Evolutionary conservation across 2,329 filamentous ascomycete genomes (phyloP), one percentile per base, ranked within the genome.

Genomic region (Pestalotiopsis sp.): DNA sequence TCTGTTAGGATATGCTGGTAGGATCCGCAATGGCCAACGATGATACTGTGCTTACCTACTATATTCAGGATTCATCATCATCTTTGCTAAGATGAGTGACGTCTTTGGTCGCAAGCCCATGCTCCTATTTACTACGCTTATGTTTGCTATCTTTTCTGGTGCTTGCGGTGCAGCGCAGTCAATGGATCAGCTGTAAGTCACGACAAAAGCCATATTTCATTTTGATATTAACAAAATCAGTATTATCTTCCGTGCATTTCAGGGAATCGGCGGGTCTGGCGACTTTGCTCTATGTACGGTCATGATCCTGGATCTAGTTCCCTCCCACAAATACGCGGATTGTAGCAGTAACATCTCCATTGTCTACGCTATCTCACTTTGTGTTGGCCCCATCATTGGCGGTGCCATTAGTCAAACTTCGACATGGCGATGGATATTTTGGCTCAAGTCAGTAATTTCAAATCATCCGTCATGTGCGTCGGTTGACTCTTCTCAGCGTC

Each of bases 391-490:
- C 1, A 68, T 85, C 7, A 71, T 85, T 0, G 82, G 83, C 1
- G 83, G 83, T 3, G 75, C 76, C 7, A 83, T 85, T 5, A 76
- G 75, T 9, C 77, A 80, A 58, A 70, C 78, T 11, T 75, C 78
- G 0, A 80, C 75, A 0, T 85, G 82, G 82, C 73, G 81, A 71
- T 83, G 83, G 83, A 81, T 84, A 1, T 85, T 85, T 69, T 78
- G 80, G 44, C 75, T 85, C 2, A 84, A 85, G 81, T 84, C 62
- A 55, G 78, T 74, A 22, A 14, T n/a, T n/a, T n/a, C n/a, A n/a
- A n/a, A n/a, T n/a, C n/a, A n/a, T n/a, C n/a, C n/a, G n/a, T n/a
- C n/a, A n/a, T n/a, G n/a, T n/a, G n/a, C n/a, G n/a, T n/a, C n/a
- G n/a, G n/a, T n/a, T n/a, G n/a, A n/a, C n/a, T n/a, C n/a, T n/a